These are phyloP conservation scores for Cytospora piceae DNA, from an alignment of 2,329 filamentous ascomycete genomes.

Conservation along the genomic window DNA sequence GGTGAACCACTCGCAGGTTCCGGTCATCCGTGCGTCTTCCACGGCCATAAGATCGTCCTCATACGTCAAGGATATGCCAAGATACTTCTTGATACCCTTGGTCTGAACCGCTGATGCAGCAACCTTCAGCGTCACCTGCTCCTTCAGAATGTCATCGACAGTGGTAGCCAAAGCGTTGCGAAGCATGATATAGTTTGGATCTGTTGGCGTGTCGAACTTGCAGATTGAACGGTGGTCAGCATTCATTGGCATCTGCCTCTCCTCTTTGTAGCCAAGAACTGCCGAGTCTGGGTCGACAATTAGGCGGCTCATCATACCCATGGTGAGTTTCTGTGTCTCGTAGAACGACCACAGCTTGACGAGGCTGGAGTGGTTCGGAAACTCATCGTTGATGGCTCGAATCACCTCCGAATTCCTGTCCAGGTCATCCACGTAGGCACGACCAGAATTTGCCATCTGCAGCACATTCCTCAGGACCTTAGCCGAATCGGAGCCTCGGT, in stretches of 20 bases:
- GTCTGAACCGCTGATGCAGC: not conserved
- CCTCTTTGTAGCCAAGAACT: conserved; percentile 34
- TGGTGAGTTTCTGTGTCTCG: conserved; percentile 34
- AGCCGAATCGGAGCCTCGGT: conserved; percentile 38
- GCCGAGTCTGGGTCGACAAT: conserved; percentile 37
- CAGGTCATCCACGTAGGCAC: conserved; percentile 35
- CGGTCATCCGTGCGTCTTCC: no score
- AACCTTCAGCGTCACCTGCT: not conserved
- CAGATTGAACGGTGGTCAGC: conserved; percentile 40
- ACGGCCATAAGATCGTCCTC: no score
- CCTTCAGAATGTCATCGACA: not conserved
- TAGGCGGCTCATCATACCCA: not conserved
- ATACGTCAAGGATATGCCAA: no score
- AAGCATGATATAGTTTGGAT: conserved; percentile 36
- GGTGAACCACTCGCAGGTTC: no score
- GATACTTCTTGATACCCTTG: no score
- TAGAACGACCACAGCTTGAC: conserved; percentile 38
- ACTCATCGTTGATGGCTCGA: conserved; percentile 37
- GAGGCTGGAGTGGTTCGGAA: conserved; percentile 31
- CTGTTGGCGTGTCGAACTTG: conserved; percentile 36
- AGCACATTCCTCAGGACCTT: conserved; percentile 36
- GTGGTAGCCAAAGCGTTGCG: conserved; percentile 34
- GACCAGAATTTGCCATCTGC: conserved; percentile 25
- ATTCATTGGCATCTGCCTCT: conserved; percentile 35
- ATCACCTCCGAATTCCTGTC: conserved; percentile 32